phyloP scores from a whole-genome alignment of 2,329 filamentous ascomycete species.

The Aspergillus arachidicola region DNA sequence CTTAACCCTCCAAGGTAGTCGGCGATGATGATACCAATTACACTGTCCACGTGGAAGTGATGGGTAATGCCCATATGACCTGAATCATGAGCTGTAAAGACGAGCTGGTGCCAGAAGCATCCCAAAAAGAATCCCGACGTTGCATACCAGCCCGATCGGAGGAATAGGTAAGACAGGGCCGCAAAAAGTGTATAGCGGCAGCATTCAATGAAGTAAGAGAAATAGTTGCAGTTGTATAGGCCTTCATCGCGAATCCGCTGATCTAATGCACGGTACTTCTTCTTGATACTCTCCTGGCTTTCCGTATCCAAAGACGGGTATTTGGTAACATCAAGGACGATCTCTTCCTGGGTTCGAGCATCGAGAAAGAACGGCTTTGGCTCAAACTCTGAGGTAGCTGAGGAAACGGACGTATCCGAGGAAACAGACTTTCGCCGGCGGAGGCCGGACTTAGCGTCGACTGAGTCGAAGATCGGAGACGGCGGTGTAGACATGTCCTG shows the following conservation, averaged over 20 bases:
- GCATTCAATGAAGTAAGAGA: conserved; percentile 74
- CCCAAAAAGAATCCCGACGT: conserved; percentile 76
- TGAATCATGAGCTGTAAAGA: conserved; percentile 92
- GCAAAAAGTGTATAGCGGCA: conserved; percentile 73
- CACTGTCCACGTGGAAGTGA: conserved; percentile 76
- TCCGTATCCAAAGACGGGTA: conserved; percentile 76
- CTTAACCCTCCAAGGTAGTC: conserved; percentile 88
- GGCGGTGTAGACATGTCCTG: conserved; percentile 57
- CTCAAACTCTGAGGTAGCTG: conserved; percentile 28
- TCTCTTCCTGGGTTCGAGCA: conserved; percentile 71
- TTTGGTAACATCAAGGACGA: conserved; percentile 73
- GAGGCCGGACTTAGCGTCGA: conserved; percentile 40
- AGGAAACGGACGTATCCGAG: conserved; percentile 34
- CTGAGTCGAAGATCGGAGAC: conserved; percentile 62
- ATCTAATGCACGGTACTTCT: conserved; percentile 79
- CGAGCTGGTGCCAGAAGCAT: conserved; percentile 88
- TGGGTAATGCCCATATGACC: conserved; percentile 98
- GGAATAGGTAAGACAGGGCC: conserved; percentile 59
- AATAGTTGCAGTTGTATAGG: conserved; percentile 83
- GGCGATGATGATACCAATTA: conserved; percentile 87
- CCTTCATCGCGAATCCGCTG: conserved; percentile 71
- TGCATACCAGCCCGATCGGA: conserved; percentile 67
- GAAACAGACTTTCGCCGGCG: conserved; percentile 40
- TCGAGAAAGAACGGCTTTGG: conserved; percentile 67
- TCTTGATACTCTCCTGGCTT: conserved; percentile 74